phyloP scores from a whole-genome alignment of 2,329 filamentous ascomycete genomes.

The Scedosporium minutisporum region DNA sequence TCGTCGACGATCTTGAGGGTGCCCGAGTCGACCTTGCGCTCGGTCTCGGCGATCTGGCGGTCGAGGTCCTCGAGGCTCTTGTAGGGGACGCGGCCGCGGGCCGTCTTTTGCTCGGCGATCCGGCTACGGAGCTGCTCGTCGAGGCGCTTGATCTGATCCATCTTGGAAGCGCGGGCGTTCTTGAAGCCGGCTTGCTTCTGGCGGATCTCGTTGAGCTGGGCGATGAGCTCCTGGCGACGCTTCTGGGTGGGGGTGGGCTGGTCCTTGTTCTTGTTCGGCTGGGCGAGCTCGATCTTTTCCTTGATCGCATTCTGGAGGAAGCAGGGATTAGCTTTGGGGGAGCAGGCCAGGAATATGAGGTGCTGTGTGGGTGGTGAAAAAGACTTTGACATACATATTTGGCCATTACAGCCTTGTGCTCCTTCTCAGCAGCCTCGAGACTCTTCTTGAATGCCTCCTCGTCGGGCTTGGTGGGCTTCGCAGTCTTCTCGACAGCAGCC shows the following conservation, averaged over 20 bases:
- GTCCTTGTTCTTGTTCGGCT: constrained; percentile 65
- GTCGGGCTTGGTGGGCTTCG: constrained; percentile 72
- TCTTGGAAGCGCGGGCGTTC: constrained; percentile 63
- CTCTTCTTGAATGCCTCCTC: constrained; percentile 73
- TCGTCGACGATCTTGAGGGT: constrained; percentile 95
- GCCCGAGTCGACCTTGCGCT: constrained; percentile 78
- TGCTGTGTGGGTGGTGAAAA: background rate
- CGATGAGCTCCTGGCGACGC: constrained; percentile 75
- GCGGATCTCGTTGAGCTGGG: constrained; percentile 74
- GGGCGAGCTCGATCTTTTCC: constrained; percentile 75
- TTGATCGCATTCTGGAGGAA: constrained; percentile 68
- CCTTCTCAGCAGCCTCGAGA: constrained; percentile 76
- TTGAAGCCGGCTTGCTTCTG: constrained; percentile 84
- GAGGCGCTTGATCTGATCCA: constrained; percentile 86
- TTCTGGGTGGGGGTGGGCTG: constrained; percentile 72
- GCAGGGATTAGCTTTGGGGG: background rate
- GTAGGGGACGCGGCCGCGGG: constrained; percentile 70
- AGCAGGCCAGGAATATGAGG: background rate
- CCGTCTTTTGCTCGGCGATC: constrained; percentile 77
- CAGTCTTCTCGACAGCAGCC: constrained; percentile 24
- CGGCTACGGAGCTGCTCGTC: constrained; percentile 82
- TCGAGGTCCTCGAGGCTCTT: constrained; percentile 86
- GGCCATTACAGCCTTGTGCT: constrained; percentile 68
- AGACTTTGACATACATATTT: constrained; percentile 26
- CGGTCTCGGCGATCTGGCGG: constrained; percentile 66